Percentiles rank a stretch among this genome's conserved stretches.
phyloP scores from a whole-genome alignment of 768 basidiomycete species.

The Auriscalpium vulgare region DNA sequence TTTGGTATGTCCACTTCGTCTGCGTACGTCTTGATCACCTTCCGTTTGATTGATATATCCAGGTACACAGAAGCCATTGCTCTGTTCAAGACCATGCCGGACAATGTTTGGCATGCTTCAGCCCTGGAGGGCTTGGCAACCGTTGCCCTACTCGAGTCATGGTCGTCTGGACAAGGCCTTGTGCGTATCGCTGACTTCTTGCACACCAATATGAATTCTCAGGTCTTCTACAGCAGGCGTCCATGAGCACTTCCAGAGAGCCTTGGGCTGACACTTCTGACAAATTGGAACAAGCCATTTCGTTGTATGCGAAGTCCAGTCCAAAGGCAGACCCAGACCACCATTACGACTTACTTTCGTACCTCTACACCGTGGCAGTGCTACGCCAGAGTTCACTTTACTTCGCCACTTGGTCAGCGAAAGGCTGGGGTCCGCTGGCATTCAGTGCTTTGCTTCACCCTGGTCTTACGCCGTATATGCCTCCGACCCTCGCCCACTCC shows the following conservation, averaged over 20 bases:
- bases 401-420: conserved; percentile 76
- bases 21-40: conserved; percentile 3
- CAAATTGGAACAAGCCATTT: conserved; percentile 50
- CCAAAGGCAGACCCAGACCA: conserved; percentile 40
- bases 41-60: conserved; percentile 16
- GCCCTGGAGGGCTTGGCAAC: conserved; percentile 82
- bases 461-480: conserved; percentile 48
- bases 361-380: conserved; percentile 59
- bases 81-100: conserved; percentile 66
- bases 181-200: conserved; percentile 36
- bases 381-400: conserved; percentile 69
- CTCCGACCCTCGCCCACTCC: conserved; percentile 46
- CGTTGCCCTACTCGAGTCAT: conserved; percentile 72
- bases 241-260: conserved; percentile 34
- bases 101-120: conserved; percentile 84
- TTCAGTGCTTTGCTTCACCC: conserved; percentile 69
- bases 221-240: conserved; percentile 6
- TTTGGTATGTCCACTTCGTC: conserved; percentile 49
- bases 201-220: neutral
- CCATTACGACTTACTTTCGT: conserved; percentile 54
- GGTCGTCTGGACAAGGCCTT: conserved; percentile 66
- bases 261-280: conserved; percentile 74
- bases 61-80: conserved; percentile 85
- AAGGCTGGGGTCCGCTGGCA: conserved; percentile 79
- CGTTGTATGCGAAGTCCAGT: conserved; percentile 52